Base-by-base conservation (phyloP, 345 rosid genomes). In the Syzygium oleosum region DNA sequence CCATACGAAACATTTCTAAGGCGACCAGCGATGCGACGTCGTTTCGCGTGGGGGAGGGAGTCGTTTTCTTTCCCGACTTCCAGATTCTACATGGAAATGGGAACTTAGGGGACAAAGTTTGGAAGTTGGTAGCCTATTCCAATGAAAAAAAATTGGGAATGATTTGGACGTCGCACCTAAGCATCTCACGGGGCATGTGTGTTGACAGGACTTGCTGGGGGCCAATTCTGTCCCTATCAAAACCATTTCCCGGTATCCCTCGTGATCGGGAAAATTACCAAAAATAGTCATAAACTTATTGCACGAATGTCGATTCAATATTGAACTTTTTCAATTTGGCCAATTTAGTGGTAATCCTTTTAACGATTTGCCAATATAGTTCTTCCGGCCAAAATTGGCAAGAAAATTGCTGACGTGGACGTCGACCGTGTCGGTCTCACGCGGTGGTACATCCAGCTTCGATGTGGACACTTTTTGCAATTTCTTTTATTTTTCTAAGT, bases 251-350 rank as follows among this genome's bases (percentile, higher is more conserved):
- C 27, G 31, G 29, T 59, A 14, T 2, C 3, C 65, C 31, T 61
- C 34, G 4, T 13, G 3, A n/a, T 6, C 17, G 5, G 12, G 17
- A 2, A 13, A 61, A 43, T 43, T 6, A 6, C 46, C 46, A 43
- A 61, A 58, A 58, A 25, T 1, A 59, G 2, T 11, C 0, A 0
- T 11, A 5, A 59, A 27, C 12, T 27, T 59, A 27, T 14, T 27
- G 6, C 1, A 59, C 13, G 13, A 27, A 27, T 12, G 2, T 12
- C n/a, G 12, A 12, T 59, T 59, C 2, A 12, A 2, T 59, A 7
- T 0, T 27, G 2, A 1, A 27, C 0, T 2, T 27, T 27, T 12
- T 12, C 13, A 27, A 59, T 3, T 27, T 12, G 1, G 2, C 6
- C 9, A 13, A 14, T 6, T 6, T 8, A 6, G 0, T n/a, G 6